Evolutionary conservation across 352 stramenopile genomes (phyloP).

Genomic region (Globisporangium radiosum): DNA sequence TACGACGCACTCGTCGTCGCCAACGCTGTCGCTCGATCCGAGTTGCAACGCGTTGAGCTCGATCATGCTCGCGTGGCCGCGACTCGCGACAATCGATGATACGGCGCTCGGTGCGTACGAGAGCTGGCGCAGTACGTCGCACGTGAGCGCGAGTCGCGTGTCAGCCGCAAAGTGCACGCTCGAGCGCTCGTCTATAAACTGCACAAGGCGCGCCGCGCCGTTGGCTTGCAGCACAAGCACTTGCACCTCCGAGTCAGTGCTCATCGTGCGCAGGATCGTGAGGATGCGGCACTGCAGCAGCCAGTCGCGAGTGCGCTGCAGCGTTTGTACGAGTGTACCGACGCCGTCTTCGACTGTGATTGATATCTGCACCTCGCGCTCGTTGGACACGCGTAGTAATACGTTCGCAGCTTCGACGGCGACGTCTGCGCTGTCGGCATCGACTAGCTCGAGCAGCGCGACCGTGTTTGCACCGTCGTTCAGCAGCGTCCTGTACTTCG

Average conservation of each 20-base stretch:
- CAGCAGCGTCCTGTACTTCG: slow-evolving; percentile 26
- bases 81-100: slow-evolving; percentile 28
- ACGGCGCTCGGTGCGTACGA: slow-evolving; percentile 26
- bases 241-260: slow-evolving; percentile 57
- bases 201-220: slow-evolving; percentile 33
- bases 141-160: slow-evolving; percentile 33
- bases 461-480: slow-evolving; percentile 54
- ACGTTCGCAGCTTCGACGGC: slow-evolving; percentile 35
- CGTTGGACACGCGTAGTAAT: slow-evolving; percentile 26
- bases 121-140: slow-evolving; percentile 36
- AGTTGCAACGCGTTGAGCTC: slow-evolving; percentile 33
- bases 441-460: slow-evolving; percentile 38
- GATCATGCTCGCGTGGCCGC: slow-evolving; percentile 31
- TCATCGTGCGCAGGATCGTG: slow-evolving; percentile 42
- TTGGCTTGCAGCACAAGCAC: slow-evolving; percentile 42
- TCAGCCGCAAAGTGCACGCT: slow-evolving; percentile 16
- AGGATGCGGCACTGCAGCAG: slow-evolving; percentile 44
- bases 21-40: neutral
- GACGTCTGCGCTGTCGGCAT: slow-evolving; percentile 23
- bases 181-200: slow-evolving; percentile 40
- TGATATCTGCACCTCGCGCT: slow-evolving; percentile 55
- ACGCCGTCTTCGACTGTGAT: slow-evolving; percentile 76
- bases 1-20: slow-evolving; percentile 13
- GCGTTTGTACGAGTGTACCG: slow-evolving; percentile 33
- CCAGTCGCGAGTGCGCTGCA: slow-evolving; percentile 25